These are phyloP conservation scores for Terfezia boudieri DNA, from an alignment of 495 filamentous ascomycete species.

Conservation along the genomic window DNA sequence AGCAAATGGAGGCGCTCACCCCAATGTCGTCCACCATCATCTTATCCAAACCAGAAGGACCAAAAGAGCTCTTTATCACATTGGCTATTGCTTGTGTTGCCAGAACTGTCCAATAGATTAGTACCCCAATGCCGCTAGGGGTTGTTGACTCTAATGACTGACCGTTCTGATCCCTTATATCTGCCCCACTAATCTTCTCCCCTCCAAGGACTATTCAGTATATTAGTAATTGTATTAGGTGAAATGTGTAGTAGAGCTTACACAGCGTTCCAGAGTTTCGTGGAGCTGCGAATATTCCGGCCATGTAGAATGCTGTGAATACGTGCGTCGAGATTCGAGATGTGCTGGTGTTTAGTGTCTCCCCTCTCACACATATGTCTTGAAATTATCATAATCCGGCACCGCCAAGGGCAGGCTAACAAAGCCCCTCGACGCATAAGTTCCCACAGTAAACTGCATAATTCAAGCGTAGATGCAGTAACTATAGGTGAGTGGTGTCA, in stretches of 20 bases:
- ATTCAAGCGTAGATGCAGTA: too few relatives aligned
- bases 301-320: conserved; percentile 31
- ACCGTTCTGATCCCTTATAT: conserved; percentile 94
- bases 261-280: conserved; percentile 71
- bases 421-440: too few relatives aligned
- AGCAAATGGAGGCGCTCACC: conserved; percentile 26
- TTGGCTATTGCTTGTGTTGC: conserved; percentile 95
- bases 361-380: background rate
- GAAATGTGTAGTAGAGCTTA: conserved; percentile 21
- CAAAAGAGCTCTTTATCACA: conserved; percentile 97
- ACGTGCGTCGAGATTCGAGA: background rate
- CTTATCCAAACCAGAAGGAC: conserved; percentile 91
- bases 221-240: conserved; percentile 4
- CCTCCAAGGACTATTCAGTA: conserved; percentile 56
- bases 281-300: conserved; percentile 72
- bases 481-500: too few relatives aligned
- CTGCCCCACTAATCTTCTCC: conserved; percentile 80
- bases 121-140: background rate
- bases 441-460: too few relatives aligned
- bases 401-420: too few relatives aligned
- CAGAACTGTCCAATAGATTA: conserved; percentile 36
- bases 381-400: too few relatives aligned
- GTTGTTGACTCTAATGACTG: conserved; percentile 18
- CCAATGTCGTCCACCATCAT: conserved; percentile 99
- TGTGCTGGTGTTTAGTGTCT: background rate